Conservation (phyloP, 495 filamentous ascomycete genomes). For the Neurospora discreta region DNA sequence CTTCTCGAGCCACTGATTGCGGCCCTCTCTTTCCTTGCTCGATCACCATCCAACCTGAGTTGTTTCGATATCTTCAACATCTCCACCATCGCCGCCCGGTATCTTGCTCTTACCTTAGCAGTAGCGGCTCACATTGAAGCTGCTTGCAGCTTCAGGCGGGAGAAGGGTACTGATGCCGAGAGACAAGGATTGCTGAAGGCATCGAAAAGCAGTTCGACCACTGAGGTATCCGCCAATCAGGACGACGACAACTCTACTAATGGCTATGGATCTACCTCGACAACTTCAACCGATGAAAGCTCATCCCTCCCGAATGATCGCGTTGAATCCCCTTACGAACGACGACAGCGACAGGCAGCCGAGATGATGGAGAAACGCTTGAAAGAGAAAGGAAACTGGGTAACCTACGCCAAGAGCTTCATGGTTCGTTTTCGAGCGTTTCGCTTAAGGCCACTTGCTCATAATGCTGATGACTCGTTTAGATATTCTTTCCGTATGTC, state of each 20-base stretch:
- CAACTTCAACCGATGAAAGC: conserved; percentile 20
- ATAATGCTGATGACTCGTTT: not conserved
- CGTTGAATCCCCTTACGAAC: conserved; percentile 37
- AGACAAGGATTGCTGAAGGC: conserved; percentile 35
- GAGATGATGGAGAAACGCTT: conserved; percentile 46
- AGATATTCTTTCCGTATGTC: conserved; percentile 54
- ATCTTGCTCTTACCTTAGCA: conserved; percentile 18
- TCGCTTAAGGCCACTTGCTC: not conserved
- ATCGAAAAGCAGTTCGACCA: conserved; percentile 1
- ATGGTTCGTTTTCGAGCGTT: conserved; percentile 26
- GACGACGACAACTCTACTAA: conserved; percentile 14
- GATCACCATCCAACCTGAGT: not conserved
- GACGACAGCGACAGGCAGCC: conserved; percentile 36
- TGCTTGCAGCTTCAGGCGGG: conserved; percentile 14
- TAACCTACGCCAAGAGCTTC: conserved; percentile 52
- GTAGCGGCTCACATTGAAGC: conserved; percentile 24
- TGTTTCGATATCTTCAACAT: conserved; percentile 25
- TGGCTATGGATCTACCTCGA: conserved; percentile 36
- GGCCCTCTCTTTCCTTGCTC: conserved; percentile 21
- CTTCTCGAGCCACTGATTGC: conserved; percentile 37
- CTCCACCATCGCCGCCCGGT: conserved; percentile 21
- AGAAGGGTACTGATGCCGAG: conserved; percentile 35
- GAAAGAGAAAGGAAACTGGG: conserved; percentile 52
- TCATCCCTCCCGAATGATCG: conserved; percentile 22
- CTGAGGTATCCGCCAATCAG: conserved; percentile 11